These are phyloP conservation scores for Helicostylum pulchrum DNA, from an alignment of 192 early-diverging fungal species.

Conservation along the genomic window DNA sequence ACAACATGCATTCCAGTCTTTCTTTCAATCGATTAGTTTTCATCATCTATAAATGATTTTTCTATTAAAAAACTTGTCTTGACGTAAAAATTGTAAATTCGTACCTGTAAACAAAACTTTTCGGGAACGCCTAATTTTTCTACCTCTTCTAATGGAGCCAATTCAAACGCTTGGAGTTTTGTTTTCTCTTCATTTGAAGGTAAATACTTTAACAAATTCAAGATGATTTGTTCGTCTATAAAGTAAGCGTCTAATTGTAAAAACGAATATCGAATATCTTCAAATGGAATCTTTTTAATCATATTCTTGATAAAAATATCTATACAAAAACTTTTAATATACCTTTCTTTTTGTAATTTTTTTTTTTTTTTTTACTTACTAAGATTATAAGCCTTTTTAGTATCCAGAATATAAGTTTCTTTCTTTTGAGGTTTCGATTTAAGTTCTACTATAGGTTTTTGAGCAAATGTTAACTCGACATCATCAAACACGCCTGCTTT, in stretches of 20 bases:
- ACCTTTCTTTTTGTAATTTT: neutral
- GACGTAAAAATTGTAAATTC: neutral
- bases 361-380: constrained; percentile 13
- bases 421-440: constrained; percentile 30
- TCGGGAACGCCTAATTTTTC: constrained; percentile 58
- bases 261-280: constrained; percentile 60
- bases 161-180: constrained; percentile 60
- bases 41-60: constrained; percentile 50
- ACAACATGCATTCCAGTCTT: constrained; percentile 63
- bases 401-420: constrained; percentile 60
- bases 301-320: constrained; percentile 37
- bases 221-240: constrained; percentile 48
- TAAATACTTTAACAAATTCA: constrained; percentile 62
- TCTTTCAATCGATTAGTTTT: constrained; percentile 71
- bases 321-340: constrained; percentile 6
- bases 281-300: constrained; percentile 61
- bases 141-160: constrained; percentile 36
- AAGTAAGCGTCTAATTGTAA: constrained; percentile 63
- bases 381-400: constrained; percentile 65
- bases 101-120: constrained; percentile 65
- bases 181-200: constrained; percentile 68
- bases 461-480: constrained; percentile 32
- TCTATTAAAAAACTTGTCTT: neutral
- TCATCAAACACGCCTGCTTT: constrained; percentile 35
- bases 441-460: constrained; percentile 44